Percentiles rank a stretch among this genome's conserved stretches.
Conservation (phyloP, 1,139 yeast genomes). For the Lodderomyces beijingensis region DNA sequence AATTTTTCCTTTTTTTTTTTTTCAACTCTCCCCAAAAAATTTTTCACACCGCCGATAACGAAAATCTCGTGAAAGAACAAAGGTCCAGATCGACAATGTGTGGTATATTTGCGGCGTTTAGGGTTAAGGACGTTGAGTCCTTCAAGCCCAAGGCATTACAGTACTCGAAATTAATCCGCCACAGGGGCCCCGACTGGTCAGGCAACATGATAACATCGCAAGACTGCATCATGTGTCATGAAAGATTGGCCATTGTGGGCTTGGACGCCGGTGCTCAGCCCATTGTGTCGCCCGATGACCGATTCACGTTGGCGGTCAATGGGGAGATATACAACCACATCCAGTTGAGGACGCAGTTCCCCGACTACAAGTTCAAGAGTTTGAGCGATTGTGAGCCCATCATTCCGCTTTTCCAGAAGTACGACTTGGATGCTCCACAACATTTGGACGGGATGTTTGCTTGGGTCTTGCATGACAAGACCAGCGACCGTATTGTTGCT, state of each 20-base stretch:
- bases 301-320: constrained; percentile 78
- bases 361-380: constrained; percentile 74
- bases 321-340: constrained; percentile 99
- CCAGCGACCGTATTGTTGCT: constrained; percentile 83
- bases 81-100: too few species aligned
- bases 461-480: constrained; percentile 82
- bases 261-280: constrained; percentile 98
- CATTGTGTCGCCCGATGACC: constrained; percentile 72
- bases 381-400: constrained; percentile 96
- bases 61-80: too few species aligned
- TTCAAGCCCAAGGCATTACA: constrained; percentile 88
- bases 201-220: constrained; percentile 79
- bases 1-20: background rate
- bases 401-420: constrained; percentile 84
- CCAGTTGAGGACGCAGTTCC: constrained; percentile 69
- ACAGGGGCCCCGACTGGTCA: constrained; percentile 99
- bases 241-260: constrained; percentile 94
- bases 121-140: constrained; percentile 70
- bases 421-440: constrained; percentile 87
- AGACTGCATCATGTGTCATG: constrained; percentile 76
- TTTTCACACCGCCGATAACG: too few species aligned
- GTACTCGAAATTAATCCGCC: constrained; percentile 88
- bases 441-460: constrained; percentile 98
- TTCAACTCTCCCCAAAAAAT: too few species aligned
- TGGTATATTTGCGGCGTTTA: constrained; percentile 94